phyloP scores from a whole-genome alignment of 2,329 filamentous ascomycete species.

The Phyllosticta citrichinensis region DNA sequence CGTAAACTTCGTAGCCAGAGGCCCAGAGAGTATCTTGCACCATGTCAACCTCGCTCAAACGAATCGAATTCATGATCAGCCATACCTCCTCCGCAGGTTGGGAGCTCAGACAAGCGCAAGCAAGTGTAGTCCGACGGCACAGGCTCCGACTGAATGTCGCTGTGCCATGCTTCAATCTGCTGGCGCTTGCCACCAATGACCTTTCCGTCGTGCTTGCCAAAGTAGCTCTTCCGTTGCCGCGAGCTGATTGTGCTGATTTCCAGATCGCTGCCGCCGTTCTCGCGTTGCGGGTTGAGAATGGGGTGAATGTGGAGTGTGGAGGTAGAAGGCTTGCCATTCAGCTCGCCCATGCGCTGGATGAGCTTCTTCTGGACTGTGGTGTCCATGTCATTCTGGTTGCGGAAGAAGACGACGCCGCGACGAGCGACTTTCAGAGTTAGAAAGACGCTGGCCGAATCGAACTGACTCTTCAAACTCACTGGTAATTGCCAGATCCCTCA shows the following conservation, averaged over 20 bases:
- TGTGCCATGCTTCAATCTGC: slow-evolving; percentile 44
- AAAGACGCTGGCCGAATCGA: neutral
- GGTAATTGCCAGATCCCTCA: slow-evolving; percentile 50
- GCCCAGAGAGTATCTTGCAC: slow-evolving; percentile 24
- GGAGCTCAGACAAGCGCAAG: slow-evolving; percentile 27
- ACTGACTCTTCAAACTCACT: slow-evolving; percentile 14
- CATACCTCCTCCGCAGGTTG: slow-evolving; percentile 19
- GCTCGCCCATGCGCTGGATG: slow-evolving; percentile 45
- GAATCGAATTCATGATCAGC: neutral
- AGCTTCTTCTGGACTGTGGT: slow-evolving; percentile 44
- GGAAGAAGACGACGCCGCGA: slow-evolving; percentile 46
- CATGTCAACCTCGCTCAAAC: neutral
- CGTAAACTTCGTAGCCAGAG: slow-evolving; percentile 36
- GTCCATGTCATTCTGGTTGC: slow-evolving; percentile 38
- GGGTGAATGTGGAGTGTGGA: slow-evolving; percentile 53
- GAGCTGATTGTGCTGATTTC: slow-evolving; percentile 30
- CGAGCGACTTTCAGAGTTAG: slow-evolving; percentile 33
- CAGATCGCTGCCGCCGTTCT: slow-evolving; percentile 25
- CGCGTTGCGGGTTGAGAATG: slow-evolving; percentile 35
- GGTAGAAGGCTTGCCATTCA: slow-evolving; percentile 45
- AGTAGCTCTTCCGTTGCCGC: slow-evolving; percentile 21
- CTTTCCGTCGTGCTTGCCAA: neutral
- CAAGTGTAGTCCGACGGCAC: slow-evolving; percentile 32
- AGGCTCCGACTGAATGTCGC: slow-evolving; percentile 31
- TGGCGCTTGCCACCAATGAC: slow-evolving; percentile 36